phyloP scores from a whole-genome alignment of 805 yeast species.

The Saturnispora mendoncae region DNA sequence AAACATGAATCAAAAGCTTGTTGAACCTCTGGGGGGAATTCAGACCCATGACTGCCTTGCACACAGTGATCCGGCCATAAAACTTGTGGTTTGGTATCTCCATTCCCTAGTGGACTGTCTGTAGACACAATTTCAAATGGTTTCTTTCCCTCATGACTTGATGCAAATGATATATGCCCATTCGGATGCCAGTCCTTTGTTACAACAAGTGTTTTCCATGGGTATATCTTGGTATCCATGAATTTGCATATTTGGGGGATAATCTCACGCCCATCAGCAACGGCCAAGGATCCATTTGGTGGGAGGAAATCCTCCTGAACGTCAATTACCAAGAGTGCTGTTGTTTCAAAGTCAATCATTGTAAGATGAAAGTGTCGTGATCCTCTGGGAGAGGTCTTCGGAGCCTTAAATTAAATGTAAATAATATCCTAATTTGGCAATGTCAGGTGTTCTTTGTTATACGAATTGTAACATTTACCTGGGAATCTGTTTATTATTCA shows the following conservation, averaged over 20 bases:
- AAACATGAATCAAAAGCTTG: conserved; percentile 22
- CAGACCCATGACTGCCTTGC: conserved; percentile 59
- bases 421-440: too few relatives aligned
- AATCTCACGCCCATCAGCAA: conserved; percentile 50
- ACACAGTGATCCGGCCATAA: conserved; percentile 94
- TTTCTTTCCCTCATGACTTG: conserved; percentile 37
- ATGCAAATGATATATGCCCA: conserved; percentile 76
- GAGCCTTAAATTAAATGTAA: too few relatives aligned
- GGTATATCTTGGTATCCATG: conserved; percentile 24
- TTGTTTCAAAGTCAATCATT: conserved; percentile 11
- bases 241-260: conserved; percentile 45
- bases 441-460: too few relatives aligned
- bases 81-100: conserved; percentile 32
- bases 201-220: conserved; percentile 60
- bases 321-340: conserved; percentile 70
- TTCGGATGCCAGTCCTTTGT: conserved; percentile 88
- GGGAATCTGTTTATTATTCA: too few relatives aligned
- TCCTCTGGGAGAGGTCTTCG: too few relatives aligned
- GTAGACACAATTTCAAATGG: conserved; percentile 47
- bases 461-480: too few relatives aligned
- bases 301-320: conserved; percentile 84
- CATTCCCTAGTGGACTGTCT: conserved; percentile 38
- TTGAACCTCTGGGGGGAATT: conserved; percentile 45
- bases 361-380: background rate
- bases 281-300: conserved; percentile 69